Evolutionary conservation across 2,329 filamentous ascomycete species (phyloP).

Genomic region (Domatiomyces catenatus): DNA sequence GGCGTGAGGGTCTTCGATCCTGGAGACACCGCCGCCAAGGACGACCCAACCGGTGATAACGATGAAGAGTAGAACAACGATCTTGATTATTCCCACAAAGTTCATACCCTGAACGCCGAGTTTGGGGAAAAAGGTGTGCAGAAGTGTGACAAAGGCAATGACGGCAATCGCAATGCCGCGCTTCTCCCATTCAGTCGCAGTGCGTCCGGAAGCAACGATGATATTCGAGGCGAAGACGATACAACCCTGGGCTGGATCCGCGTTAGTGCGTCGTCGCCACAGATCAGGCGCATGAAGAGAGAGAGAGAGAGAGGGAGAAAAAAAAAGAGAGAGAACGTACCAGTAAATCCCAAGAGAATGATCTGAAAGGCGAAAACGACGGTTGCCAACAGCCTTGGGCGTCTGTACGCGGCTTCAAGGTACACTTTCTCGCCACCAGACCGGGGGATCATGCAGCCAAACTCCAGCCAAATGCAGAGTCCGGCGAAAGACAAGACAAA

Average conservation of each 20-base stretch:
- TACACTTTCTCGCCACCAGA: conserved; percentile 40
- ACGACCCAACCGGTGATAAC: conserved; percentile 30
- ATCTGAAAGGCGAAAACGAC: conserved; percentile 39
- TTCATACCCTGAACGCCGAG: conserved; percentile 35
- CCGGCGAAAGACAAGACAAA: conserved; percentile 32
- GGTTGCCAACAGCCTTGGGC: conserved; percentile 37
- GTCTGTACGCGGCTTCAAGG: conserved; percentile 37
- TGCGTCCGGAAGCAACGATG: conserved; percentile 12
- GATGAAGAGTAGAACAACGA: conserved; percentile 35
- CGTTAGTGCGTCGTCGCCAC: conserved; percentile 22
- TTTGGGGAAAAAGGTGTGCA: conserved; percentile 31
- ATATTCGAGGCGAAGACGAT: not conserved
- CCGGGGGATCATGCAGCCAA: conserved; percentile 31
- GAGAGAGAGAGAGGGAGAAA: no score
- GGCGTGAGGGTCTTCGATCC: not conserved
- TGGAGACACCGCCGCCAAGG: conserved; percentile 5
- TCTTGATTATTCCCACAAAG: conserved; percentile 33
- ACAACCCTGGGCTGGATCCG: not conserved
- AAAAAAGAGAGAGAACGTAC: conserved; percentile 34
- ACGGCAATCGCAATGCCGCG: conserved; percentile 33
- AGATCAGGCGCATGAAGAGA: conserved; percentile 18
- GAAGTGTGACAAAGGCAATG: conserved; percentile 31
- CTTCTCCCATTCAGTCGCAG: conserved; percentile 34
- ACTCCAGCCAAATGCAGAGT: conserved; percentile 32
- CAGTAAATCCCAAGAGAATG: conserved; percentile 36